phyloP scores from a whole-genome alignment of 192 early-diverging fungal genomes.

The Coemansia sp. region DNA sequence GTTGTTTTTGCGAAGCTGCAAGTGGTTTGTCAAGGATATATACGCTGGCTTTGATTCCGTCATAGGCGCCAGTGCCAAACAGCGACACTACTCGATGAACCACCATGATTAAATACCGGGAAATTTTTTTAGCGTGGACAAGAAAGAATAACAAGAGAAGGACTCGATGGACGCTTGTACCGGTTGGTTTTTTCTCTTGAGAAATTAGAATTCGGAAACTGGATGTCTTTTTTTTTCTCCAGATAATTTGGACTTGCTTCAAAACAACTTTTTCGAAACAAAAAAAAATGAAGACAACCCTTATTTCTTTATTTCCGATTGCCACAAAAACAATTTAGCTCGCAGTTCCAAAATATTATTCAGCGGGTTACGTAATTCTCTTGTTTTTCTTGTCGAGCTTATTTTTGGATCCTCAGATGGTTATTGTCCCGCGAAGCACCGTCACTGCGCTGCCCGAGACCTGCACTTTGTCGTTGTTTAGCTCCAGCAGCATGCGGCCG shows the following conservation, averaged over 20 bases:
- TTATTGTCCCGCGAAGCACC: constrained; percentile 7
- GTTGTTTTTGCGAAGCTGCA: background rate
- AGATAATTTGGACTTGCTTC: no score
- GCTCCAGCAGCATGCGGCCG: constrained; percentile 12
- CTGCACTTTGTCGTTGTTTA: background rate
- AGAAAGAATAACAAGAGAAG: no score
- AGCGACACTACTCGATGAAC: constrained; percentile 18
- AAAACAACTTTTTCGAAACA: no score
- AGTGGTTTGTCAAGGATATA: constrained; percentile 3
- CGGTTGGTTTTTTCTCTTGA: no score
- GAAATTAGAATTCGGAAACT: background rate
- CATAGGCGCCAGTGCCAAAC: constrained; percentile 17
- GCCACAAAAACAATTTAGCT: no score
- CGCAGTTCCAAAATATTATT: background rate
- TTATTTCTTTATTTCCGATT: background rate
- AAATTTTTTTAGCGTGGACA: background rate
- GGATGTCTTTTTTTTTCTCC: background rate
- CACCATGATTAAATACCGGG: background rate
- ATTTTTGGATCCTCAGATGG: no score
- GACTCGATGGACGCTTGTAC: no score
- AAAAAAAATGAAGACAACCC: background rate
- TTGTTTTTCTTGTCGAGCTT: no score
- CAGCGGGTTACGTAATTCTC: background rate
- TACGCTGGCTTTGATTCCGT: constrained; percentile 15
- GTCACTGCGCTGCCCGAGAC: constrained; percentile 19